phyloP scores from a whole-genome alignment of 2,329 filamentous ascomycete species.

The Fusarium begoniae region DNA sequence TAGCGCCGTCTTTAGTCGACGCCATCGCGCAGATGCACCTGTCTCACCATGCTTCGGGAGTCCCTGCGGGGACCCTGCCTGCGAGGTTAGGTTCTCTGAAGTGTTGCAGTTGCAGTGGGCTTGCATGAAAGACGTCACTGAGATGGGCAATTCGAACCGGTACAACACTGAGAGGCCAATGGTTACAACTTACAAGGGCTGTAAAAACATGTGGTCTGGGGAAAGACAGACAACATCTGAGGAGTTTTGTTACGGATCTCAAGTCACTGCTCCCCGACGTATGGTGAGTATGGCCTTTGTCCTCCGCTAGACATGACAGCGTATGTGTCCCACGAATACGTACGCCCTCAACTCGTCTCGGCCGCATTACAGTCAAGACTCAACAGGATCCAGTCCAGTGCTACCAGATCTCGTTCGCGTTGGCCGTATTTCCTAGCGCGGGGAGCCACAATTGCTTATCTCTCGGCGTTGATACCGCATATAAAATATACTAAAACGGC shows the following conservation, averaged over 20 bases:
- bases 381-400: background rate
- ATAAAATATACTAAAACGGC: slow-evolving; percentile 17
- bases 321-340: background rate
- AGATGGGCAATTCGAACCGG: slow-evolving; percentile 39
- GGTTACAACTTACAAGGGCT: slow-evolving; percentile 2
- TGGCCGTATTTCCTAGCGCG: slow-evolving; percentile 36
- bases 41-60: slow-evolving; percentile 43
- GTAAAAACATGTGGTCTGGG: slow-evolving; percentile 9
- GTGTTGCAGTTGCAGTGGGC: slow-evolving; percentile 23
- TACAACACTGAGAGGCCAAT: slow-evolving; percentile 8
- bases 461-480: slow-evolving; percentile 22
- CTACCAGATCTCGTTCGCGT: slow-evolving; percentile 16
- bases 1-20: slow-evolving; percentile 33
- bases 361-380: slow-evolving; percentile 21
- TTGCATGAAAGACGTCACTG: slow-evolving; percentile 42
- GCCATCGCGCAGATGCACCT: slow-evolving; percentile 39
- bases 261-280: slow-evolving; percentile 4
- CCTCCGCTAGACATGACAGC: slow-evolving; percentile 17
- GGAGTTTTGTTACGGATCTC: slow-evolving; percentile 15
- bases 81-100: slow-evolving; percentile 25
- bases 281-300: slow-evolving; percentile 19
- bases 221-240: slow-evolving; percentile 11
- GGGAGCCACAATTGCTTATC: slow-evolving; percentile 37
- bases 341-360: background rate
- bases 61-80: slow-evolving; percentile 35